phyloP scores from a whole-genome alignment of 108 stramenopile species.

The Skeletonema potamos region DNA sequence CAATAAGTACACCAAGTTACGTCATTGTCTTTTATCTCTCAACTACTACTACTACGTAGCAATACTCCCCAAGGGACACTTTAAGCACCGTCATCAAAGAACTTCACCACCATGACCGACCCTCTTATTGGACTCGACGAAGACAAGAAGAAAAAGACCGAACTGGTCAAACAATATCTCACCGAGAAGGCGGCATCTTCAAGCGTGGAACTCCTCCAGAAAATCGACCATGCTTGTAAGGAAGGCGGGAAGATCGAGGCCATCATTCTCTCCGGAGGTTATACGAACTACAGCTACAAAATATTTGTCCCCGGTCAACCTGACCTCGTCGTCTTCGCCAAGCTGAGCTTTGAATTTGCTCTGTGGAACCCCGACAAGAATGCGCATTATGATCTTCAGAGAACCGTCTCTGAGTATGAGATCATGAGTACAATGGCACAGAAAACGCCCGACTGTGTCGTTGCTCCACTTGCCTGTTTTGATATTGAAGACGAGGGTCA shows the following conservation, averaged over 20 bases:
- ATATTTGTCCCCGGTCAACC: slow-evolving; percentile 24
- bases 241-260: slow-evolving; percentile 16
- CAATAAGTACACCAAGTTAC: no score
- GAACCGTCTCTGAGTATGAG: slow-evolving; percentile 33
- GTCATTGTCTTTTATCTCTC: no score
- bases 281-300: slow-evolving; percentile 41
- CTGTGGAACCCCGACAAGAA: slow-evolving; percentile 38
- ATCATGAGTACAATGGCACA: slow-evolving; percentile 36
- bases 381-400: slow-evolving; percentile 20
- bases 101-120: neutral
- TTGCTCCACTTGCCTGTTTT: slow-evolving; percentile 26
- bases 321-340: slow-evolving; percentile 29
- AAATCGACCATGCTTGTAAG: slow-evolving; percentile 1
- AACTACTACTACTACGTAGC: no score
- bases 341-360: slow-evolving; percentile 38
- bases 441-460: slow-evolving; percentile 9
- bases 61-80: no score
- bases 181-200: neutral
- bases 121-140: neutral
- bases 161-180: neutral
- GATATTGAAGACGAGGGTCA: slow-evolving; percentile 35
- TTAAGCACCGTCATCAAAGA: no score
- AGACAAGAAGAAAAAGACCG: slow-evolving; percentile 2
- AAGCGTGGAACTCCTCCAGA: neutral
- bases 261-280: slow-evolving; percentile 23